Percentiles rank a stretch among this genome's conserved stretches.
Conservation (phyloP, 1,284 basidiomycete genomes). For the Anthracocystis panici-leucophaei region DNA sequence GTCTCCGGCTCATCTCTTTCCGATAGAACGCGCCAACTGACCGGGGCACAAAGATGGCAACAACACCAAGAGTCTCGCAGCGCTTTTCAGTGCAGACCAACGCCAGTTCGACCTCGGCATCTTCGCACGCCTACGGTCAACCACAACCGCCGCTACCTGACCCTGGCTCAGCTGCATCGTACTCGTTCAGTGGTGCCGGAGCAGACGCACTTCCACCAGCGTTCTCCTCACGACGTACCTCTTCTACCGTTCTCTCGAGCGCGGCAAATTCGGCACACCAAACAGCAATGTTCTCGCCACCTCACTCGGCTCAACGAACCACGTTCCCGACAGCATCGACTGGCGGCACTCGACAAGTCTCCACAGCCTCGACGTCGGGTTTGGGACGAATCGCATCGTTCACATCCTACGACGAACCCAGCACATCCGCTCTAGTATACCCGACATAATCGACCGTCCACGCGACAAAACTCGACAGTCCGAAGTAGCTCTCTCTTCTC, state of each 20-base stretch:
- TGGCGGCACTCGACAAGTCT: conserved; percentile 1
- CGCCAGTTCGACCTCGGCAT: conserved; percentile 15
- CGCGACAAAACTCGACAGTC: conserved; percentile 53
- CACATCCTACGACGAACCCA: conserved; percentile 9
- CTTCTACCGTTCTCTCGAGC: conserved; percentile 7
- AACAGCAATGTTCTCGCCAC: conserved; percentile 11
- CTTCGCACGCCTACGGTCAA: conserved; percentile 3
- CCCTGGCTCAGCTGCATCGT: conserved; percentile 12
- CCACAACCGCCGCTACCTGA: background rate
- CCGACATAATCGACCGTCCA: conserved; percentile 64
- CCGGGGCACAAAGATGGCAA: conserved; percentile 13
- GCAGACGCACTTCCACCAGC: conserved; percentile 17
- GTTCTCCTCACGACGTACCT: conserved; percentile 33
- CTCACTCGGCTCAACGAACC: background rate
- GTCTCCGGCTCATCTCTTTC: background rate
- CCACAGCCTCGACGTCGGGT: background rate
- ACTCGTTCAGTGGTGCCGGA: conserved; percentile 16
- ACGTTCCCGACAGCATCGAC: background rate
- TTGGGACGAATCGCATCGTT: conserved; percentile 19
- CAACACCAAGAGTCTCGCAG: conserved; percentile 34
- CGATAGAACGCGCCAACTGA: no score
- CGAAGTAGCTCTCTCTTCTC: conserved; percentile 50
- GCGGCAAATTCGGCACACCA: conserved; percentile 17
- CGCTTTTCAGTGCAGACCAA: conserved; percentile 44
- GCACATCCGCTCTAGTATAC: background rate